phyloP scores from a whole-genome alignment of 257 asterid genomes.

The Plectranthus barbatus region DNA sequence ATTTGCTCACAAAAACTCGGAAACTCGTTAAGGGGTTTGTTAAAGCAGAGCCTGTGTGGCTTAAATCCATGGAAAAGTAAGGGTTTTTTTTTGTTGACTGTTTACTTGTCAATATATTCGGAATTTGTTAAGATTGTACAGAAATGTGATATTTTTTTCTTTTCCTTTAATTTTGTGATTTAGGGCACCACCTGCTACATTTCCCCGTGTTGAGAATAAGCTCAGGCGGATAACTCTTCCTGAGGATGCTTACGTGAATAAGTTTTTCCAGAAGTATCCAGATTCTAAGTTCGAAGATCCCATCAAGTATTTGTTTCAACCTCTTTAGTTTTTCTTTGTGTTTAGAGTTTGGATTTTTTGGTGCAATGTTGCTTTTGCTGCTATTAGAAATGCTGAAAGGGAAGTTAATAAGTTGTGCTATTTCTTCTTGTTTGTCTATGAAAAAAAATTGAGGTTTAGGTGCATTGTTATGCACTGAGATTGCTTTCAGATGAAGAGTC shows the following conservation, averaged over 20 bases:
- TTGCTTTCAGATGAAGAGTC: neutral
- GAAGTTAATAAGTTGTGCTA: no score
- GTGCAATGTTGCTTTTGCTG: neutral
- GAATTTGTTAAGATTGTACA: neutral
- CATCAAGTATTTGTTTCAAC: conserved; percentile 44
- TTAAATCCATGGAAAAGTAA: conserved; percentile 89
- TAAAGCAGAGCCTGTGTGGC: conserved; percentile 88
- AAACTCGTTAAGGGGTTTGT: conserved; percentile 89
- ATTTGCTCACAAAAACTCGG: conserved; percentile 62
- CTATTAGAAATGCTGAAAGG: neutral
- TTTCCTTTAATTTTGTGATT: neutral
- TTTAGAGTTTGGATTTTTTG: no score
- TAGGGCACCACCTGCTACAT: conserved; percentile 87
- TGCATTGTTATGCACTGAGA: no score
- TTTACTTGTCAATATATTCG: no score
- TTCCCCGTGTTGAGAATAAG: conserved; percentile 67
- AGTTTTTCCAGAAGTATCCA: conserved; percentile 63
- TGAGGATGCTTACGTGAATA: conserved; percentile 68
- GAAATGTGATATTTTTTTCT: neutral
- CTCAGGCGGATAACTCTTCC: conserved; percentile 58
- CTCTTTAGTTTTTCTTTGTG: no score
- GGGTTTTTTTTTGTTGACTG: conserved; percentile 8
- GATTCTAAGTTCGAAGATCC: conserved; percentile 64
- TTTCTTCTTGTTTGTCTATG: no score
- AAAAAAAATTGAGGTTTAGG: no score